Conservation (phyloP, 768 basidiomycete genomes). For the Saitozyma podzolica region DNA sequence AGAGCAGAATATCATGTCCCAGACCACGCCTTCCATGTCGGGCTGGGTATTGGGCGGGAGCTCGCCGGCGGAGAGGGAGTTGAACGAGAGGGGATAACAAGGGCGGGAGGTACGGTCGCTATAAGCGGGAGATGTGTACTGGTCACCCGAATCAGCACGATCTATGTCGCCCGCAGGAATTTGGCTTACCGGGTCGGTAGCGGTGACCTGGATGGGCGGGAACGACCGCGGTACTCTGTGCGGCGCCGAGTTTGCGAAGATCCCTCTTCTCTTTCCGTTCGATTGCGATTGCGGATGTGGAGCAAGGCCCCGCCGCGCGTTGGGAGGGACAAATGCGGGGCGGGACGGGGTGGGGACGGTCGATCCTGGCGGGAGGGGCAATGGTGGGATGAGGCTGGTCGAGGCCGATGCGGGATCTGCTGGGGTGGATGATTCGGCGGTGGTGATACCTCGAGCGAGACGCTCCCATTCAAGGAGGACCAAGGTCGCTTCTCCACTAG, state of each 20-base stretch:
- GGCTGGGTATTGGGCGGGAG: conserved; percentile 53
- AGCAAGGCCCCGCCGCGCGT: conserved; percentile 9
- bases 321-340: conserved; percentile 52
- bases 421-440: conserved; percentile 2
- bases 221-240: conserved; percentile 1
- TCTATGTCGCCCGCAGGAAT: not conserved
- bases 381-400: conserved; percentile 1
- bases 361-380: too few relatives aligned
- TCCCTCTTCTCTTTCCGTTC: not conserved
- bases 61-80: conserved; percentile 63
- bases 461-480: conserved; percentile 66
- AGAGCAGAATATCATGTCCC: conserved; percentile 71
- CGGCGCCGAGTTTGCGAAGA: conserved; percentile 11
- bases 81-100: conserved; percentile 65
- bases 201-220: conserved; percentile 28
- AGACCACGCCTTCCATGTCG: conserved; percentile 25
- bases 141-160: conserved; percentile 7
- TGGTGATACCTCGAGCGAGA: conserved; percentile 23
- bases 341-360: conserved; percentile 6
- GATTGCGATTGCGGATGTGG: not conserved
- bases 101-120: conserved; percentile 59
- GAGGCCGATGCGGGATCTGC: conserved; percentile 31
- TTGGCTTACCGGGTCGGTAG: conserved; percentile 60
- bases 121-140: conserved; percentile 68
- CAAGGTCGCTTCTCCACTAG: conserved; percentile 66